Evolutionary conservation across 306 rosid species (phyloP), one percentile per base, ranked within the genome.

Genomic region (Macrotyloma uniflorum): DNA sequence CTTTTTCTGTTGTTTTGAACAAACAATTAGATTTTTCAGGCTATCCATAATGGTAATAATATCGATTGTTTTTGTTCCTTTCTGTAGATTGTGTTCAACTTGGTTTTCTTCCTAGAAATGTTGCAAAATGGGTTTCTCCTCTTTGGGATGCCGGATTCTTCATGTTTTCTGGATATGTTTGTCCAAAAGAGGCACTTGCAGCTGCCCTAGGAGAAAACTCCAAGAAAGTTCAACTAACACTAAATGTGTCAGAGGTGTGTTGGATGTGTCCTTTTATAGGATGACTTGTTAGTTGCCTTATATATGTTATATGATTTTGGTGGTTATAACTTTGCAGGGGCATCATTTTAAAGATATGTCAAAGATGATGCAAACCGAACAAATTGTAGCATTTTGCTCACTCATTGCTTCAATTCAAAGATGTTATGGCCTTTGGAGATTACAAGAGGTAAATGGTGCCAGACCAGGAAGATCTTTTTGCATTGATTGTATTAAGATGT

Each of bases 71-170:
- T 73, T 76, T 62, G 23, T 33, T 69, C 61, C 80, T 79, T 80
- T 67, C 22, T 46, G 38, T 53, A 88, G 97, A 88, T 50, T 82
- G 32, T 69, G 87, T 92, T 71, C 97, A 84, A 71, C 94, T 92
- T 43, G 97, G 97, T 36, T 92, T 92, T 80, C 84, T 92, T 51
- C 91, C 97, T 18, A 92, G 90, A 81, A 79, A 80, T 77, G 79
- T 88, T 24, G 94, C 94, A 71, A 86, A 92, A 72, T 92, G 94
- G 94, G 89, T 92, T 74, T 90, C 97, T 79, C 93, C 97, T 59
- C 86, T 92, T 43, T 92, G 93, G 94, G 97, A 92, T 88, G 69
- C 88, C 49, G 93, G 97, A 75, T 81, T 90, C 83, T 86, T 92
- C 81, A 78, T 61, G 58, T 92, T 92, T 85, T 85, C 85, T 62